A percentile compares a stretch with the other conserved stretches of the same genome.
phyloP scores from a whole-genome alignment of 139 green algal genomes.

The Picochlorum sp. region DNA sequence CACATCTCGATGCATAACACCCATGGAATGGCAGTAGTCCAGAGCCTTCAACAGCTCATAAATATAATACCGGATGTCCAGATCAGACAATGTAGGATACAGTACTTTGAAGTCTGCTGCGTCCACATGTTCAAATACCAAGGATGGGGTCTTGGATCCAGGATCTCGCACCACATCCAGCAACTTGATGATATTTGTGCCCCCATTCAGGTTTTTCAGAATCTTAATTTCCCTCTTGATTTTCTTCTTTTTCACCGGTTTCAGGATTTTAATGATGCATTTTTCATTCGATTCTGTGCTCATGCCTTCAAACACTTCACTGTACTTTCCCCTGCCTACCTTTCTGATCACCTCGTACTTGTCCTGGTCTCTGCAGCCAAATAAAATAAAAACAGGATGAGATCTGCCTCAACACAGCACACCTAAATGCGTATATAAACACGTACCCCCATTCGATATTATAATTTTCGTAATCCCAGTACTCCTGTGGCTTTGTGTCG shows the following conservation, averaged over 20 bases:
- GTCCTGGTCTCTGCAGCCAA: conserved; percentile 54
- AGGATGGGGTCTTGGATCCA: conserved; percentile 82
- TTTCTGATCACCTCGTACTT: conserved; percentile 95
- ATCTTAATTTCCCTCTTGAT: conserved; percentile 99
- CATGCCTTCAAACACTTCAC: conserved; percentile 97
- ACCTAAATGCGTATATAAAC: conserved; percentile 21
- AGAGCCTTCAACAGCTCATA: conserved; percentile 93
- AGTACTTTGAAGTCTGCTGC: conserved; percentile 88
- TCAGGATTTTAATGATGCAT: conserved; percentile 98
- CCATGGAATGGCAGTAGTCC: conserved; percentile 88
- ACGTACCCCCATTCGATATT: conserved; percentile 62
- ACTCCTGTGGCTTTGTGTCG: conserved; percentile 58
- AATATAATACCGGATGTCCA: conserved; percentile 98
- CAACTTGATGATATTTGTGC: conserved; percentile 96
- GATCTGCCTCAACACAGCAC: background rate
- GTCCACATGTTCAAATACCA: conserved; percentile 97
- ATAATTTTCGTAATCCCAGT: conserved; percentile 94
- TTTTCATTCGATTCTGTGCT: conserved; percentile 58
- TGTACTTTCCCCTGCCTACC: conserved; percentile 96
- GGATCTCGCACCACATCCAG: conserved; percentile 93
- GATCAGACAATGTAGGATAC: conserved; percentile 92
- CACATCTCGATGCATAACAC: conserved; percentile 85
- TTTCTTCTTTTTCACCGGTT: conserved; percentile 99
- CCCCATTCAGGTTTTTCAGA: conserved; percentile 89
- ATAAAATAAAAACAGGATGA: background rate